Evolutionary conservation across 2,329 filamentous ascomycete genomes (phyloP), one percentile per base, ranked within the genome.

Genomic region (Neodidymelliopsis sp.): DNA sequence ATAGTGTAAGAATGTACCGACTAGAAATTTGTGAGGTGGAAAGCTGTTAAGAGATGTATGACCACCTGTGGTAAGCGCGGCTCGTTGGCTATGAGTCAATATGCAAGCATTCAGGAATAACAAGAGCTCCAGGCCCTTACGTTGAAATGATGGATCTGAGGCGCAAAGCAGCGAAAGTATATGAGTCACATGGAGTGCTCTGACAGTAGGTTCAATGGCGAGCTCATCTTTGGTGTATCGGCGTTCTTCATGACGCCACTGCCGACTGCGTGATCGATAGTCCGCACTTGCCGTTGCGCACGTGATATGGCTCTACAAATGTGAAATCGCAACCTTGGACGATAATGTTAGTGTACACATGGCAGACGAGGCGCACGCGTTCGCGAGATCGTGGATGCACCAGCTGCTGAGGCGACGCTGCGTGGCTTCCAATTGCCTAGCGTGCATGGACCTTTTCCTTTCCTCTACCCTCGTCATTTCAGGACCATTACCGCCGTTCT

Each of bases 241-340:
- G 40, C 24, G 40, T 37, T 53, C 28, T 24, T 43, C 27, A 53
- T 56, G 30, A 47, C 49, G 53, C 53, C 42, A 51, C 47, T 38
- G 22, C 24, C 46, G 13, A 39, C 22, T 20, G 29, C 29, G 20
- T 27, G 23, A 29, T 40, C 29, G 16, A 18, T 16, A 16, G 19
- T 27, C 30, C 40, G 29, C 29, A 40, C 24, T 16, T 34, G 10
- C 33, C 20, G 15, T n/a, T 20, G 15, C 11, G 25, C 47, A 44
- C 39, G 39, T 49, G 34, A 49, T 35, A 33, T n/a, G 10, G 12
- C 27, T 15, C n/a, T 39, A 11, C 22, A 22, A 2, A n/a, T 39
- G 18, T 10, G 10, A 22, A 27, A n/a, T n/a, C n/a, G n/a, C n/a
- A n/a, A n/a, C n/a, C n/a, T n/a, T n/a, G n/a, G n/a, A n/a, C n/a